A percentile compares a stretch with the other conserved stretches of the same genome.
phyloP scores from a whole-genome alignment of 2,329 filamentous ascomycete species.

The Laburnicola sp. region DNA sequence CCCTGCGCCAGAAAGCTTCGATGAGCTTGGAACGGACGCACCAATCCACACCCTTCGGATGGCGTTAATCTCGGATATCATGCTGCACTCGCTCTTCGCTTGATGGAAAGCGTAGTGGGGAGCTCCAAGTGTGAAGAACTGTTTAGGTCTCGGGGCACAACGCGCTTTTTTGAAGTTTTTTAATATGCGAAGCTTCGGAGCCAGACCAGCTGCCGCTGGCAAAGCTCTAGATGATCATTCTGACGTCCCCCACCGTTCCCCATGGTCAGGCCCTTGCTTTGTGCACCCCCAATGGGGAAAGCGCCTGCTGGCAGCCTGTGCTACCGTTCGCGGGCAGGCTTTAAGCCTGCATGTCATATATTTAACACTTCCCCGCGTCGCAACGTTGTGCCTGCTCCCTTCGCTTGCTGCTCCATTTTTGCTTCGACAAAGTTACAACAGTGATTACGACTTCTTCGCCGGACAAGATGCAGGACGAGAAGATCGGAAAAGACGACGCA shows the following conservation, averaged over 20 bases:
- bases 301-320: neutral
- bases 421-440: neutral
- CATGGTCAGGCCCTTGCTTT: too few species aligned
- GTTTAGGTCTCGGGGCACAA: neutral
- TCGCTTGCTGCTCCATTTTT: neutral
- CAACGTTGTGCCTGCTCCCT: constrained; percentile 4
- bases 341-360: constrained; percentile 9
- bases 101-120: neutral
- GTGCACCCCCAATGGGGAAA: too few species aligned
- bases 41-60: neutral
- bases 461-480: constrained; percentile 33
- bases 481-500: constrained; percentile 22
- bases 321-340: neutral
- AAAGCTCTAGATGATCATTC: too few species aligned
- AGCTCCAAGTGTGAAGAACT: neutral
- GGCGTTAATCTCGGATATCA: too few species aligned
- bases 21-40: constrained; percentile 55
- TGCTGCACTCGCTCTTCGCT: neutral
- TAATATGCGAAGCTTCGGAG: too few species aligned
- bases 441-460: constrained; percentile 11
- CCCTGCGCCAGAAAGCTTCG: constrained; percentile 73
- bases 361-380: neutral
- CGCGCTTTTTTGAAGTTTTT: neutral
- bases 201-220: too few species aligned
- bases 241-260: too few species aligned